These are phyloP conservation scores for Neofusicoccum umdonicola DNA, from an alignment of 2,329 filamentous ascomycete genomes.

Conservation along the genomic window DNA sequence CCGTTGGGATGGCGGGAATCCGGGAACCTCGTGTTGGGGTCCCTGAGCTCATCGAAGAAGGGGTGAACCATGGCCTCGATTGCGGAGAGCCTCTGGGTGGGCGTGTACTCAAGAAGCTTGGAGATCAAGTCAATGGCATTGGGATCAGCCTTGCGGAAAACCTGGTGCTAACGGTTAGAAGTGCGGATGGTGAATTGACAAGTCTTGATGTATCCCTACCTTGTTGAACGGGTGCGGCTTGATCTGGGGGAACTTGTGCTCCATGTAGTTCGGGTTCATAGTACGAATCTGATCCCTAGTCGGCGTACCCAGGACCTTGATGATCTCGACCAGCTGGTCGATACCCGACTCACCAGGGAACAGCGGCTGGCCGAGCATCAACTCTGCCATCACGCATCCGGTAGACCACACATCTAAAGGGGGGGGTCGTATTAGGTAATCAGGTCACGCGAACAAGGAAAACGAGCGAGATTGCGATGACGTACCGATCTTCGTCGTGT, in stretches of 20 bases:
- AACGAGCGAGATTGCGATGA: conserved; percentile 20
- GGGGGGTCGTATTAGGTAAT: conserved; percentile 23
- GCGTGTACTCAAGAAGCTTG: conserved; percentile 91
- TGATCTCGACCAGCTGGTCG: conserved; percentile 97
- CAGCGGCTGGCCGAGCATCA: conserved; percentile 96
- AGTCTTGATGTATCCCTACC: conserved; percentile 42
- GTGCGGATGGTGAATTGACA: background rate
- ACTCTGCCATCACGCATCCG: conserved; percentile 97
- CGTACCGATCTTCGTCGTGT: conserved; percentile 99
- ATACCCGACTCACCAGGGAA: conserved; percentile 99
- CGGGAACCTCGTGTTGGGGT: conserved; percentile 84
- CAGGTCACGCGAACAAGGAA: background rate
- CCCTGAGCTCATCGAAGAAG: conserved; percentile 95
- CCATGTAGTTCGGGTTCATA: conserved; percentile 99
- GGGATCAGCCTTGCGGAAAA: conserved; percentile 92
- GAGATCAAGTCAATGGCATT: conserved; percentile 95
- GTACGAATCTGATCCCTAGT: conserved; percentile 97
- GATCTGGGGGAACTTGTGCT: conserved; percentile 99
- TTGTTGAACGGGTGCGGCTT: conserved; percentile 99
- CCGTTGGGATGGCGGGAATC: conserved; percentile 89
- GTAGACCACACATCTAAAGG: conserved; percentile 94
- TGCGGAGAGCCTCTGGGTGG: conserved; percentile 88
- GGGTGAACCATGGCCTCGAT: conserved; percentile 97
- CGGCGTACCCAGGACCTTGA: conserved; percentile 96
- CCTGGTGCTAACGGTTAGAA: conserved; percentile 46